phyloP scores from a whole-genome alignment of 352 stramenopile genomes.

The Phytophthora capsici region DNA sequence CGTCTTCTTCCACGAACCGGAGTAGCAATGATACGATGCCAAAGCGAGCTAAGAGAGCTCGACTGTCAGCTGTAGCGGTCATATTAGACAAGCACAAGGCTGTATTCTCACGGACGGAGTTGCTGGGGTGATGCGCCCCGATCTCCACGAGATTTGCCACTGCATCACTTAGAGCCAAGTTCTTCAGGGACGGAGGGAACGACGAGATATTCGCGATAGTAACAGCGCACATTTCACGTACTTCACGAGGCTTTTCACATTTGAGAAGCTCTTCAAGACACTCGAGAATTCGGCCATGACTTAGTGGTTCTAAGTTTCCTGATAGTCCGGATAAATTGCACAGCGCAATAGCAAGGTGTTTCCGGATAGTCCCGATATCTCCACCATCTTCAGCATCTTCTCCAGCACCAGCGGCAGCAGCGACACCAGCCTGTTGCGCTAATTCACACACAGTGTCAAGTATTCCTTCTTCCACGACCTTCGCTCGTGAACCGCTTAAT shows the following conservation, averaged over 20 bases:
- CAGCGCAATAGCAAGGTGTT: conserved; percentile 70
- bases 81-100: conserved; percentile 81
- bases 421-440: conserved; percentile 39
- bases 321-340: conserved; percentile 81
- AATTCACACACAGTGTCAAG: conserved; percentile 80
- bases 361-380: conserved; percentile 45
- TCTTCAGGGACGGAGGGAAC: conserved; percentile 64
- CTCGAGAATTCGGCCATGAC: conserved; percentile 70
- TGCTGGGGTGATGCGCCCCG: conserved; percentile 47
- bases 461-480: conserved; percentile 82
- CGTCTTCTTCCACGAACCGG: conserved; percentile 69
- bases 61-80: conserved; percentile 62
- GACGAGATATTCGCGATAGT: conserved; percentile 83
- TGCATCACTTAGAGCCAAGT: conserved; percentile 66
- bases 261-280: conserved; percentile 81
- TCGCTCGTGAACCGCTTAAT: conserved; percentile 65
- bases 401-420: conserved; percentile 1
- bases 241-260: conserved; percentile 61
- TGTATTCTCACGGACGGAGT: conserved; percentile 74
- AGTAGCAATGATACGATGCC: conserved; percentile 75
- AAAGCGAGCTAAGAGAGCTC: conserved; percentile 62
- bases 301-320: conserved; percentile 73
- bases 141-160: conserved; percentile 75
- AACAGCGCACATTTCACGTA: conserved; percentile 74
- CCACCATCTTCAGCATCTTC: conserved; percentile 31